These are phyloP conservation scores for Lobosporangium transversale DNA, from an alignment of 192 early-diverging fungal species.

Conservation along the genomic window DNA sequence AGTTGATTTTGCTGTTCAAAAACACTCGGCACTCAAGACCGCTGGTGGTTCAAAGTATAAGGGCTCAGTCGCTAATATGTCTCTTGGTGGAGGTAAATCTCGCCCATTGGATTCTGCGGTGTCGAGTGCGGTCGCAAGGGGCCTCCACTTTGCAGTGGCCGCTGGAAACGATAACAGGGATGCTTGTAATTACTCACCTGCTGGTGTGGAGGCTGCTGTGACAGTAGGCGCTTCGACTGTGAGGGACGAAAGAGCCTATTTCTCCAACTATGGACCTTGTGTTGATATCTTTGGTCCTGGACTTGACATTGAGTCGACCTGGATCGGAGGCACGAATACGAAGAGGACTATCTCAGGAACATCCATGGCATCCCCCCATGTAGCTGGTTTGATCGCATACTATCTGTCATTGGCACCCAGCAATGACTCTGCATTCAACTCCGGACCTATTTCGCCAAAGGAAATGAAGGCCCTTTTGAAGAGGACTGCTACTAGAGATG, in stretches of 20 bases:
- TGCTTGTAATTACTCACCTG: constrained; percentile 90
- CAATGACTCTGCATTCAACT: constrained; percentile 34
- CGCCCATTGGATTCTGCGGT: constrained; percentile 84
- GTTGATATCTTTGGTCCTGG: constrained; percentile 98
- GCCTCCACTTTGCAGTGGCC: constrained; percentile 93
- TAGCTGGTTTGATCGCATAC: constrained; percentile 85
- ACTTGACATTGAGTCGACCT: constrained; percentile 61
- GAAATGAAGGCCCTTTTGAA: constrained; percentile 70
- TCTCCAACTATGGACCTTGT: constrained; percentile 82
- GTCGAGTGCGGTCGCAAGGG: constrained; percentile 73
- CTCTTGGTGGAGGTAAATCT: constrained; percentile 85
- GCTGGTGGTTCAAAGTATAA: constrained; percentile 70
- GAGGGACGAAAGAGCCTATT: constrained; percentile 83
- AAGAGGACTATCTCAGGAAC: constrained; percentile 94
- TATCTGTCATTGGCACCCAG: constrained; percentile 63
- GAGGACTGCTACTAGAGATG: constrained; percentile 62
- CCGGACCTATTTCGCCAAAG: constrained; percentile 57
- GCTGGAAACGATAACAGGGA: constrained; percentile 96
- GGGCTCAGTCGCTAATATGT: constrained; percentile 94
- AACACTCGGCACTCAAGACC: constrained; percentile 43
- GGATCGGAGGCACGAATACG: constrained; percentile 74
- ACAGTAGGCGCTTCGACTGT: constrained; percentile 93
- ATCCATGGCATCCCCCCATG: constrained; percentile 92
- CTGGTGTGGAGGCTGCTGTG: constrained; percentile 69
- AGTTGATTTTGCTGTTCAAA: constrained; percentile 64